Percentiles rank a stretch among this genome's conserved stretches.
Evolutionary conservation across 768 basidiomycete species (phyloP).

Genomic region (Psilocybe cyanescens): DNA sequence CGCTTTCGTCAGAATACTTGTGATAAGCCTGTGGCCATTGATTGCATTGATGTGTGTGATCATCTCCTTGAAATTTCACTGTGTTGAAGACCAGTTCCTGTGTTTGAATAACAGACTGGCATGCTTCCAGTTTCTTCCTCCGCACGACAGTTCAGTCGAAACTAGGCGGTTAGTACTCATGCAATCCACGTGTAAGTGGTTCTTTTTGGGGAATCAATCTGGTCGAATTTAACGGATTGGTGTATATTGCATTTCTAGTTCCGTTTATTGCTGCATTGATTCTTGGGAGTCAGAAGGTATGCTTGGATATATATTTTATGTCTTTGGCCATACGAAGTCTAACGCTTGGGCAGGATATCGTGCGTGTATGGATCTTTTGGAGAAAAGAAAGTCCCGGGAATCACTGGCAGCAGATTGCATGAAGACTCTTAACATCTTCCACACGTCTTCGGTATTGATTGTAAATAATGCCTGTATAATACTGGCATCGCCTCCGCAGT

Average conservation of each 20-base stretch:
- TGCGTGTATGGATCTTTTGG: neutral
- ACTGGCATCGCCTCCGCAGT: too few relatives aligned
- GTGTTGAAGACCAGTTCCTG: neutral
- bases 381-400: neutral
- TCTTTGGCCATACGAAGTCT: too few relatives aligned
- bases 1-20: neutral
- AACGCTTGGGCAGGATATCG: neutral
- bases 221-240: too few relatives aligned
- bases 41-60: neutral
- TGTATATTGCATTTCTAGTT: neutral
- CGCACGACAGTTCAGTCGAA: neutral
- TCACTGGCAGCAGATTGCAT: too few relatives aligned
- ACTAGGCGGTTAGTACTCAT: neutral
- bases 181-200: neutral
- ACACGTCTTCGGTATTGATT: too few relatives aligned
- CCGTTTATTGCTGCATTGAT: neutral
- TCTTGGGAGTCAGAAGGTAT: conserved; percentile 1
- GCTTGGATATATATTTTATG: neutral
- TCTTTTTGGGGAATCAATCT: too few relatives aligned
- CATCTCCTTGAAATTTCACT: neutral
- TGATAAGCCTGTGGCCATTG: neutral
- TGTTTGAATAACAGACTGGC: neutral
- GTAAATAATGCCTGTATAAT: too few relatives aligned
- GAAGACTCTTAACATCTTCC: too few relatives aligned
- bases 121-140: conserved; percentile 1